phyloP scores from a whole-genome alignment of 2,329 filamentous ascomycete genomes.

The Clarireedia hainanense region DNA sequence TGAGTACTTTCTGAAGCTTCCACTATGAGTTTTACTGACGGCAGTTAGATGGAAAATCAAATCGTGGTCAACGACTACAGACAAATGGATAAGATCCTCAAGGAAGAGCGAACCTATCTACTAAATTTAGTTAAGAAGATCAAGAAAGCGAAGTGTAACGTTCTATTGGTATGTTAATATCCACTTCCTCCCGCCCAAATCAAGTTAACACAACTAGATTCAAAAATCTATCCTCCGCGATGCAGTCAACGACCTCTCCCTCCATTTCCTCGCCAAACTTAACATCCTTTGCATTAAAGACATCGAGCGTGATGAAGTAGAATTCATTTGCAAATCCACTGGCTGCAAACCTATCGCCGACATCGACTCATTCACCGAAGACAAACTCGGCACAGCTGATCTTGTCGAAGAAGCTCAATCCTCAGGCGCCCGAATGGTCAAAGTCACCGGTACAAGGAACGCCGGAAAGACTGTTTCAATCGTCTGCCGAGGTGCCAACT shows the following conservation, averaged over 20 bases:
- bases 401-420: constrained; percentile 87
- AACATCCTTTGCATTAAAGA: constrained; percentile 96
- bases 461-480: constrained; percentile 87
- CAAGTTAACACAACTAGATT: constrained; percentile 48
- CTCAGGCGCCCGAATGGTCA: constrained; percentile 85
- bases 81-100: constrained; percentile 99
- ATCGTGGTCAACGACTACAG: constrained; percentile 99
- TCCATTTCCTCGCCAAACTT: constrained; percentile 96
- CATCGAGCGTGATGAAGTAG: constrained; percentile 96
- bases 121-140: constrained; percentile 99
- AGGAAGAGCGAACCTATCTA: constrained; percentile 96
- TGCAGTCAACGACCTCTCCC: constrained; percentile 92
- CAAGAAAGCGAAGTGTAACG: constrained; percentile 99
- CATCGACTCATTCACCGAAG: constrained; percentile 96
- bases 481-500: constrained; percentile 89
- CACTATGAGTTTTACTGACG: constrained; percentile 12
- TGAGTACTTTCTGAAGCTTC: constrained; percentile 36
- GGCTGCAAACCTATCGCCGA: constrained; percentile 99
- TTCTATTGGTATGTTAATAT: constrained; percentile 32
- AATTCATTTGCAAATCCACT: constrained; percentile 98
- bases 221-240: constrained; percentile 98
- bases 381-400: constrained; percentile 92
- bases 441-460: constrained; percentile 84
- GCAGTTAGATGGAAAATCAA: constrained; percentile 86
- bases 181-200: no score